These are phyloP conservation scores for Pilatotrama ljubarskyi DNA, from an alignment of 768 basidiomycete species.

Conservation along the genomic window DNA sequence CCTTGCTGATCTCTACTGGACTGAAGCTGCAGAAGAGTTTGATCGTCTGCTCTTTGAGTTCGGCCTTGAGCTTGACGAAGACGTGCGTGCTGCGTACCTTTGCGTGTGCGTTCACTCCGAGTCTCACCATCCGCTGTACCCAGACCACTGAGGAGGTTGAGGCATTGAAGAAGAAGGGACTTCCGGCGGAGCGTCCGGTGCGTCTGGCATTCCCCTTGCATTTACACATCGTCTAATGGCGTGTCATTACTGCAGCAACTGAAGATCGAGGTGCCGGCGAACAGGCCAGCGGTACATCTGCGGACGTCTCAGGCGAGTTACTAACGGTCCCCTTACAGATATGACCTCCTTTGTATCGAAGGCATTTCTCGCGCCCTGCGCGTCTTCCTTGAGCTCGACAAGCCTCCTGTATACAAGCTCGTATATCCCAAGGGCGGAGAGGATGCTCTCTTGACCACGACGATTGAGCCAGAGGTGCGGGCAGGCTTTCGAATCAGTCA, in stretches of 20 bases:
- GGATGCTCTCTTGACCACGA: conserved; percentile 62
- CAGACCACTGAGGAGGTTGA: conserved; percentile 91
- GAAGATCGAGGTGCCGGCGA: conserved; percentile 99
- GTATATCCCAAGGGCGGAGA: conserved; percentile 72
- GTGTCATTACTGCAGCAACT: conserved; percentile 63
- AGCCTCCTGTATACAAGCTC: conserved; percentile 71
- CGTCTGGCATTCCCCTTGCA: conserved; percentile 25
- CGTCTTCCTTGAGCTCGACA: conserved; percentile 72
- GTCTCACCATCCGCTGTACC: not conserved
- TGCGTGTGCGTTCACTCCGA: not conserved
- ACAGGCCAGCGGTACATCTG: conserved; percentile 53
- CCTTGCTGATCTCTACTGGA: conserved; percentile 13
- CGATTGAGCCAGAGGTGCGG: conserved; percentile 71
- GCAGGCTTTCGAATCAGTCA: conserved; percentile 1
- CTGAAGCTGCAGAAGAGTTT: conserved; percentile 87
- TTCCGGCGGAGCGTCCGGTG: conserved; percentile 84
- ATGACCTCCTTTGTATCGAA: conserved; percentile 96
- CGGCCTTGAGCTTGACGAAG: conserved; percentile 96
- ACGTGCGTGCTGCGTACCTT: conserved; percentile 56
- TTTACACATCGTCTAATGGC: conserved; percentile 8
- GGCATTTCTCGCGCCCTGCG: conserved; percentile 87
- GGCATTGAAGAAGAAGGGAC: conserved; percentile 76
- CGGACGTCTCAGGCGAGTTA: not conserved
- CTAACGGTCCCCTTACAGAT: conserved; percentile 51
- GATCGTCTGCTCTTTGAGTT: conserved; percentile 97